These are phyloP conservation scores for Fraxinus americana DNA, from an alignment of 257 asterid genomes.

Conservation along the genomic window DNA sequence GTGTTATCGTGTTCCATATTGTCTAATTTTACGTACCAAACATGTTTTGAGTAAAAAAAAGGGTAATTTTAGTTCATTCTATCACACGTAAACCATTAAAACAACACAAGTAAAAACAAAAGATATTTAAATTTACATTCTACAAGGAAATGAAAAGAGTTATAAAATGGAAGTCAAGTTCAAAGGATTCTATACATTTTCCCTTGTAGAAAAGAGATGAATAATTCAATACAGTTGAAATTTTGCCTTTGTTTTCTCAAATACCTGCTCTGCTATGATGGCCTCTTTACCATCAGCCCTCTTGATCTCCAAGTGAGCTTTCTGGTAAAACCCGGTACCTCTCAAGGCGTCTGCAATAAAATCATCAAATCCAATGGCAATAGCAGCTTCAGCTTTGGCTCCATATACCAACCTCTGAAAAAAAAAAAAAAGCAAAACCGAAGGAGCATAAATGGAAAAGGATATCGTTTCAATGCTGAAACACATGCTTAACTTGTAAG, in stretches of 20 bases:
- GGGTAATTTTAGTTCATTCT: not conserved
- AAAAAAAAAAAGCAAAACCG: not conserved
- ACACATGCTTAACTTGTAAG: not conserved
- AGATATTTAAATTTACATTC: too few species aligned
- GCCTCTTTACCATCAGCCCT: constrained; percentile 82
- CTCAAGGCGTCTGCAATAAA: constrained; percentile 94
- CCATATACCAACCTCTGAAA: constrained; percentile 91
- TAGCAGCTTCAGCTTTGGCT: constrained; percentile 97
- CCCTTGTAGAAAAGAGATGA: not conserved
- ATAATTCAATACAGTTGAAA: constrained; percentile 59
- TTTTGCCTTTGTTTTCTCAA: constrained; percentile 82
- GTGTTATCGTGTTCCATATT: too few species aligned
- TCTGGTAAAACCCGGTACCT: constrained; percentile 91
- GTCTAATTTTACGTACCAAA: too few species aligned
- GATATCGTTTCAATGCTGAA: not conserved
- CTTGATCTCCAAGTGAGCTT: constrained; percentile 80
- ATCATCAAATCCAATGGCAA: constrained; percentile 94
- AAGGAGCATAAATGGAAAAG: not conserved
- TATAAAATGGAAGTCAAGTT: too few species aligned
- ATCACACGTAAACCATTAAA: not conserved
- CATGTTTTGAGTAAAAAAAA: too few species aligned
- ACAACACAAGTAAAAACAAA: not conserved
- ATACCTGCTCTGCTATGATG: constrained; percentile 83
- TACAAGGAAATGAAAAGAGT: too few species aligned
- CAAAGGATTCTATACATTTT: not conserved